A percentile compares a stretch with the other conserved stretches of the same genome.
Conservation (phyloP, 257 asterid species). For the Forsythia suspensa region DNA sequence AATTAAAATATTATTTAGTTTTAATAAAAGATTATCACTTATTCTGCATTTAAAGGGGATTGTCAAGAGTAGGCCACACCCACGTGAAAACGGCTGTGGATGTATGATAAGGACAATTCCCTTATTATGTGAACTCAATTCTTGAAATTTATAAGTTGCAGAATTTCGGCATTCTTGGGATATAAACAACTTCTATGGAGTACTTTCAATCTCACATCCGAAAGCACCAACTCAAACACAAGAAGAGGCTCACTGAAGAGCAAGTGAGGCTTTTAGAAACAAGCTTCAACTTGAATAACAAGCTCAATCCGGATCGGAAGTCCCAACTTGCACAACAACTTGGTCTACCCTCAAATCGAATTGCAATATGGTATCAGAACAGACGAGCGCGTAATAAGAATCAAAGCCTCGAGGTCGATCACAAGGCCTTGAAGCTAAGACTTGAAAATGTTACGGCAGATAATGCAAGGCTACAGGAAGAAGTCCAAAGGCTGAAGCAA, state of each 20-base stretch:
- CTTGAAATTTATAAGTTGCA: slow-evolving; percentile 15
- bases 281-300: slow-evolving; percentile 48
- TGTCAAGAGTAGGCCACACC: slow-evolving; percentile 44
- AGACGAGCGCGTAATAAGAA: slow-evolving; percentile 69
- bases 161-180: not conserved
- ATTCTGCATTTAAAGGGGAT: not conserved
- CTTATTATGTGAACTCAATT: slow-evolving; percentile 11
- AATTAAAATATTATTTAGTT: too few relatives aligned
- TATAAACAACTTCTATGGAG: slow-evolving; percentile 24
- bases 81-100: slow-evolving; percentile 38
- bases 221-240: not conserved
- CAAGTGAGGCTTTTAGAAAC: slow-evolving; percentile 53
- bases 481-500: slow-evolving; percentile 44
- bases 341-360: slow-evolving; percentile 56
- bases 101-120: slow-evolving; percentile 47
- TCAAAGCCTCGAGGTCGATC: slow-evolving; percentile 58
- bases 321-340: slow-evolving; percentile 53
- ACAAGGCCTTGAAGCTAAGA: slow-evolving; percentile 39
- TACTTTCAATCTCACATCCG: slow-evolving; percentile 26
- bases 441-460: slow-evolving; percentile 40
- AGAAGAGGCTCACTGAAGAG: slow-evolving; percentile 57
- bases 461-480: slow-evolving; percentile 45
- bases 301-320: slow-evolving; percentile 61
- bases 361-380: slow-evolving; percentile 80
- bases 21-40: not conserved